Evolutionary conservation across 2,329 filamentous ascomycete genomes (phyloP), one percentile per base, ranked within the genome.

Genomic region (Penicillium sp.): DNA sequence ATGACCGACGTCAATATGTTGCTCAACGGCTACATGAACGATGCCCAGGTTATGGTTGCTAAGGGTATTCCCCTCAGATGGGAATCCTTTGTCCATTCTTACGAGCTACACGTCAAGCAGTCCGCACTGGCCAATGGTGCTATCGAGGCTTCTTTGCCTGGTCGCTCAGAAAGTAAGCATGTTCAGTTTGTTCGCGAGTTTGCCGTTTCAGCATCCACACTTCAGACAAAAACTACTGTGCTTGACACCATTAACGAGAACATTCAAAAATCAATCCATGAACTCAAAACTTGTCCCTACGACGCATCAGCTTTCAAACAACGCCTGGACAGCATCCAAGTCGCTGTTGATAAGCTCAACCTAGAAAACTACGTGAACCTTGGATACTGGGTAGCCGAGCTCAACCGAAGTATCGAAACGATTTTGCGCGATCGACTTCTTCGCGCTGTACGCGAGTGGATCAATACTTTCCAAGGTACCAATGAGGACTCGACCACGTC

Each of bases 41-140:
- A 97, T 58, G 90, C 94, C 1, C 92, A 96, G 67, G 78, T 79
- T 40, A 81, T 96, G 57, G 86, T 99, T 57, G 81, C 82, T 18
- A 97, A 95, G 73, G 94, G 95, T 55, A 83, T 97, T 29, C 91
- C 91, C 1, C 77, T 99, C 27, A 87, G 91, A 66, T 99, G 94
- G 94, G 94, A 99, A 68, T 96, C 94, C 0, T 97, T 99, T 65
- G 90, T 99, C 49, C 93, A 97, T 71, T 92, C 91, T 1, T 97
- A 97, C 71, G 94, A 99, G 70, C 81, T 97, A 30, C 92, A 92
- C 63, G 84, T 92, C 60, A 88, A 85, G 60, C 84, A 83, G 65
- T 76, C 81, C 3, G 81, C 84, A 50, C 74, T 84, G 38, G 76
- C 84, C 18, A 84, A 84, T 63, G 82, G 81, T 52, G 73, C 79